These are phyloP conservation scores for Trichoderma asperellum DNA, from an alignment of 2,329 filamentous ascomycete species.

Conservation along the genomic window DNA sequence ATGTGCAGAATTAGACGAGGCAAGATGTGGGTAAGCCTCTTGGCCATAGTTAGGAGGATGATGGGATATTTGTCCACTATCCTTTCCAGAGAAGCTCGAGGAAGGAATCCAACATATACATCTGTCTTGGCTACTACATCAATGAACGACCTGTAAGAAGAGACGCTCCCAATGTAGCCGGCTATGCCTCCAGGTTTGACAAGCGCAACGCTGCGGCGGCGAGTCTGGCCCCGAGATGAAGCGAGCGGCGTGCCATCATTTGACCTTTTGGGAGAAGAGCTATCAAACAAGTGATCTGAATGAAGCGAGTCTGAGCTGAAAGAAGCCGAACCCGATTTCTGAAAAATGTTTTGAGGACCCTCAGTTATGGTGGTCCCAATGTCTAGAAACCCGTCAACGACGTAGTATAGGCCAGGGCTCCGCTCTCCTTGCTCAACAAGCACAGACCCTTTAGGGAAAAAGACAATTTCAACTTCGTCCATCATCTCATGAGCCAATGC, in stretches of 20 bases:
- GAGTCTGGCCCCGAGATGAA: slow-evolving; percentile 47
- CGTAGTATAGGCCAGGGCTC: slow-evolving; percentile 96
- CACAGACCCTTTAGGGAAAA: slow-evolving; percentile 91
- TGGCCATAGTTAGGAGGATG: slow-evolving; percentile 92
- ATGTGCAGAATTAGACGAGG: slow-evolving; percentile 92
- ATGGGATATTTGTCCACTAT: slow-evolving; percentile 93
- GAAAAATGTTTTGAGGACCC: slow-evolving; percentile 42
- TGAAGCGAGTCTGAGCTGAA: slow-evolving; percentile 31
- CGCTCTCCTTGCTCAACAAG: slow-evolving; percentile 95
- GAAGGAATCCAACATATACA: slow-evolving; percentile 95
- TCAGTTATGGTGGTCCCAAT: slow-evolving; percentile 71
- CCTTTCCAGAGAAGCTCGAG: slow-evolving; percentile 80
- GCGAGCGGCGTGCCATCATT: background rate
- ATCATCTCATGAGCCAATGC: slow-evolving; percentile 76
- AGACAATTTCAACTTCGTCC: slow-evolving; percentile 95
- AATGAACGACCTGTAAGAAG: slow-evolving; percentile 93
- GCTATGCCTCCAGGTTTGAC: slow-evolving; percentile 94
- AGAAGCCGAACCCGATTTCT: slow-evolving; percentile 36
- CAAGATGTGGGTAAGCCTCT: slow-evolving; percentile 85
- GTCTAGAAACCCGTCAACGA: slow-evolving; percentile 95
- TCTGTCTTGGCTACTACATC: slow-evolving; percentile 97
- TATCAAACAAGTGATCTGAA: slow-evolving; percentile 34
- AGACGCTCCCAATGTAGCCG: slow-evolving; percentile 92
- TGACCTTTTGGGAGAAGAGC: slow-evolving; percentile 1
- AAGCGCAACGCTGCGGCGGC: slow-evolving; percentile 75